These are phyloP conservation scores for Amanita pallidorosea DNA, from an alignment of 768 basidiomycete species.

Conservation along the genomic window DNA sequence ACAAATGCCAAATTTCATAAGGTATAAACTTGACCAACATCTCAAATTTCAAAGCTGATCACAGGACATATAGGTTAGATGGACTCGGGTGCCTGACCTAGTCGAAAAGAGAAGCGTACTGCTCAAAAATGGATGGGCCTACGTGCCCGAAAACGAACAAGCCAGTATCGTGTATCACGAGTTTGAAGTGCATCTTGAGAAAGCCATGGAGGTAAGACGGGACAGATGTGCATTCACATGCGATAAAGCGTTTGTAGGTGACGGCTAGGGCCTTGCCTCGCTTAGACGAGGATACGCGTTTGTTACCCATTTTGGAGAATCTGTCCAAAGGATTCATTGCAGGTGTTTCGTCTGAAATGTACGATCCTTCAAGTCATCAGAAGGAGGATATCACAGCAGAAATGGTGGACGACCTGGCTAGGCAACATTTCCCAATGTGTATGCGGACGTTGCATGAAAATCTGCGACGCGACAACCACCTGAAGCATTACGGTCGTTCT, in stretches of 20 bases:
- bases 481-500: constrained; percentile 90
- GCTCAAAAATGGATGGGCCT: constrained; percentile 76
- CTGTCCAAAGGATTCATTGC: constrained; percentile 90
- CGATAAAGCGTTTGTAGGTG: constrained; percentile 30
- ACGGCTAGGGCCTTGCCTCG: constrained; percentile 84
- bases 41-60: neutral
- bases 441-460: constrained; percentile 86
- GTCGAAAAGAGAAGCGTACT: constrained; percentile 76
- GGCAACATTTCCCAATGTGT: constrained; percentile 89
- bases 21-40: constrained; percentile 18
- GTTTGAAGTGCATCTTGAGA: constrained; percentile 63
- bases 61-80: constrained; percentile 58
- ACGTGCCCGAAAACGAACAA: constrained; percentile 67
- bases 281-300: constrained; percentile 87
- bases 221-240: neutral
- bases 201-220: constrained; percentile 59
- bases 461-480: constrained; percentile 65
- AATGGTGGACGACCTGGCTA: constrained; percentile 83
- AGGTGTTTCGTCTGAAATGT: constrained; percentile 82
- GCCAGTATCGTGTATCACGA: constrained; percentile 84
- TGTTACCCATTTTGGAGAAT: constrained; percentile 83
- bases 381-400: constrained; percentile 76
- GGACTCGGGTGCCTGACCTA: constrained; percentile 91
- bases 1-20: constrained; percentile 65
- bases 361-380: constrained; percentile 36